Evolutionary conservation across 2,329 filamentous ascomycete genomes (phyloP), one percentile per base, ranked within the genome.

Genomic region (Aquanectria penicillioides): DNA sequence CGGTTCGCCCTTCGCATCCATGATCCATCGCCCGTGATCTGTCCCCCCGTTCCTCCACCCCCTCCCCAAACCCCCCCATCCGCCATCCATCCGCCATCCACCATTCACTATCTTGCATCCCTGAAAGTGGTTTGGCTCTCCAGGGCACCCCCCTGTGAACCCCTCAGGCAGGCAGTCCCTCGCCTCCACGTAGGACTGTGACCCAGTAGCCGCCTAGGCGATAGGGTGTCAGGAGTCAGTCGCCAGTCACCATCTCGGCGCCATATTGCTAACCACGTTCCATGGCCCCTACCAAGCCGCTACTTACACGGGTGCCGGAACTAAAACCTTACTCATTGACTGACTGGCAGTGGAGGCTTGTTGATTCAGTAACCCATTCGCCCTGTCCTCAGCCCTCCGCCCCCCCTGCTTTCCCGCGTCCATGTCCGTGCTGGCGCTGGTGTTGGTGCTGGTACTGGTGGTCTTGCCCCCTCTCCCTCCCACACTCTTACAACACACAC

Each of bases 381-480:
- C 38, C 22, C 25, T 41, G 18, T n/a, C n/a, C n/a, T n/a, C n/a
- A n/a, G n/a, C n/a, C n/a, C n/a, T n/a, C n/a, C n/a, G n/a, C n/a
- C n/a, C 10, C 29, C 49, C 49, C 31, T 43, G 49, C 37, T 34
- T 22, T 36, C 49, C 38, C 28, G 49, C 36, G 37, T 33, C 36
- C 48, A 37, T 51, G 48, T 41, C 49, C 49, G 49, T 52, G 49
- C 49, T n/a, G n/a, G n/a, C n/a, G n/a, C n/a, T n/a, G n/a, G n/a
- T n/a, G n/a, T n/a, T n/a, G n/a, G n/a, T n/a, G n/a, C n/a, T n/a
- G n/a, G n/a, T n/a, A n/a, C n/a, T n/a, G n/a, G n/a, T n/a, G n/a
- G n/a, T n/a, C n/a, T 31, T 40, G 17, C 22, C 26, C 37, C 40
- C 23, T 40, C 20, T 15, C 26, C 37, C 29, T 18, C 18, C 34